Percentiles rank a stretch among this genome's conserved stretches.
These are phyloP conservation scores for Proliferodiscus dingleyae DNA, from an alignment of 2,329 filamentous ascomycete species.

Conservation along the genomic window DNA sequence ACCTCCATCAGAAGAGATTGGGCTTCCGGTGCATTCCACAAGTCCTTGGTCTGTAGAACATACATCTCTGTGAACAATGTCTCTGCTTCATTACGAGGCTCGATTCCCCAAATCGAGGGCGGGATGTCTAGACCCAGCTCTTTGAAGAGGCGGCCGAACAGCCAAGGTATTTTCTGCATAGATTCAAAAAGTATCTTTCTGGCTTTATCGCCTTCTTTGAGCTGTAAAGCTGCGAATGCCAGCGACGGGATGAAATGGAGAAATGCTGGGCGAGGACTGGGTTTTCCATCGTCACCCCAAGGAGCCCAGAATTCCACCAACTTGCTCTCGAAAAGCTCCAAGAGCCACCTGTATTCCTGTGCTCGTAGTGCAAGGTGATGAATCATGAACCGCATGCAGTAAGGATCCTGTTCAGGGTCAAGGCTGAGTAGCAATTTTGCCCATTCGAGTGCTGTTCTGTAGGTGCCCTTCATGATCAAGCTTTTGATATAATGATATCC, in stretches of 20 bases:
- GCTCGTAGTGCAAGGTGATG: slow-evolving; percentile 83
- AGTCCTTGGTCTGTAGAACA: slow-evolving; percentile 59
- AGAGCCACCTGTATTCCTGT: slow-evolving; percentile 68
- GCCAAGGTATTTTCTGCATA: slow-evolving; percentile 74
- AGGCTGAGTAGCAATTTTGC: slow-evolving; percentile 76
- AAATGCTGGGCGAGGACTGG: slow-evolving; percentile 35
- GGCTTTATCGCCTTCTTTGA: slow-evolving; percentile 61
- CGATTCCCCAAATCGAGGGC: slow-evolving; percentile 75
- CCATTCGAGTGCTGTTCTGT: slow-evolving; percentile 91
- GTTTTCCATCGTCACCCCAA: background rate
- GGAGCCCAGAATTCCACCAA: slow-evolving; percentile 35
- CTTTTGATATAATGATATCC: slow-evolving; percentile 85
- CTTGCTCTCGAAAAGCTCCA: slow-evolving; percentile 58
- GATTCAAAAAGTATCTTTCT: slow-evolving; percentile 60
- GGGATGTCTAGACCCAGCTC: slow-evolving; percentile 76
- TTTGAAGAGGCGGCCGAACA: slow-evolving; percentile 75
- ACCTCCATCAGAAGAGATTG: slow-evolving; percentile 59
- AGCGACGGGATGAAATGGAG: slow-evolving; percentile 72
- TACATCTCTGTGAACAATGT: slow-evolving; percentile 60
- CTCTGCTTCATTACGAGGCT: slow-evolving; percentile 48
- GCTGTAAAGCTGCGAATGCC: slow-evolving; percentile 69
- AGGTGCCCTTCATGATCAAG: slow-evolving; percentile 85
- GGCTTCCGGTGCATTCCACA: slow-evolving; percentile 68
- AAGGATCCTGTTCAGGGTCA: slow-evolving; percentile 70
- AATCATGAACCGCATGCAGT: slow-evolving; percentile 73